Conservation (phyloP, 2,329 filamentous ascomycete species). For the Didymella keratinophila region DNA sequence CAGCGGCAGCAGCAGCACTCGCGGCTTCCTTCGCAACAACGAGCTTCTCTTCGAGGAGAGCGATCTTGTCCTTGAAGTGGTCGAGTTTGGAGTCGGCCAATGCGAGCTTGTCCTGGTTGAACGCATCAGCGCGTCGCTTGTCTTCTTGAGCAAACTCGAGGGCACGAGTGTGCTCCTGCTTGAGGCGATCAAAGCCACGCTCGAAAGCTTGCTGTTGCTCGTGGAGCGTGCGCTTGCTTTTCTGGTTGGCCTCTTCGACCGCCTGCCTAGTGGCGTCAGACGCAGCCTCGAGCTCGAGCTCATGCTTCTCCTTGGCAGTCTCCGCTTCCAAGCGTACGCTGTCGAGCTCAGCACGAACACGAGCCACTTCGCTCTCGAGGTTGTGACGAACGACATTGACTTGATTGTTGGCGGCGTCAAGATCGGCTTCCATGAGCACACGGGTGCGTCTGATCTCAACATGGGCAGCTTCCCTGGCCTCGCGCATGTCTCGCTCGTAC, state of each 20-base stretch:
- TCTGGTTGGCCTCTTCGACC: slow-evolving; percentile 62
- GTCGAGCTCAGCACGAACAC: slow-evolving; percentile 77
- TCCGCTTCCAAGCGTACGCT: slow-evolving; percentile 80
- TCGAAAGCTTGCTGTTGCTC: slow-evolving; percentile 58
- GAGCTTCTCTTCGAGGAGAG: slow-evolving; percentile 87
- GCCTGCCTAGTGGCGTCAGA: slow-evolving; percentile 71
- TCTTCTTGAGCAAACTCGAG: slow-evolving; percentile 80
- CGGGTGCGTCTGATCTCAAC: slow-evolving; percentile 83
- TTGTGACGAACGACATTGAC: slow-evolving; percentile 84
- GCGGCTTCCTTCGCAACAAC: slow-evolving; percentile 89
- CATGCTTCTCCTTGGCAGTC: slow-evolving; percentile 79
- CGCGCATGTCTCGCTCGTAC: slow-evolving; percentile 82
- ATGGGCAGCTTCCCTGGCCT: slow-evolving; percentile 80
- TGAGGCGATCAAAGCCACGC: slow-evolving; percentile 54
- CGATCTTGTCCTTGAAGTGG: slow-evolving; percentile 84
- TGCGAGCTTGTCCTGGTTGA: slow-evolving; percentile 80
- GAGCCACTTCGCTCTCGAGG: slow-evolving; percentile 79
- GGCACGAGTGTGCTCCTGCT: slow-evolving; percentile 66
- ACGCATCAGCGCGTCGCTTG: slow-evolving; percentile 78
- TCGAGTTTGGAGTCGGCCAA: slow-evolving; percentile 85
- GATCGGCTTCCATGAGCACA: slow-evolving; percentile 78
- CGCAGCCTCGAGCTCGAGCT: slow-evolving; percentile 84
- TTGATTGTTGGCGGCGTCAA: slow-evolving; percentile 84
- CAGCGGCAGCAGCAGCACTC: slow-evolving; percentile 79
- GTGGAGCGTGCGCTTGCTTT: slow-evolving; percentile 62